Evolutionary conservation across 441 rosid genomes (phyloP).

Genomic region (Gossypium schwendimanii): DNA sequence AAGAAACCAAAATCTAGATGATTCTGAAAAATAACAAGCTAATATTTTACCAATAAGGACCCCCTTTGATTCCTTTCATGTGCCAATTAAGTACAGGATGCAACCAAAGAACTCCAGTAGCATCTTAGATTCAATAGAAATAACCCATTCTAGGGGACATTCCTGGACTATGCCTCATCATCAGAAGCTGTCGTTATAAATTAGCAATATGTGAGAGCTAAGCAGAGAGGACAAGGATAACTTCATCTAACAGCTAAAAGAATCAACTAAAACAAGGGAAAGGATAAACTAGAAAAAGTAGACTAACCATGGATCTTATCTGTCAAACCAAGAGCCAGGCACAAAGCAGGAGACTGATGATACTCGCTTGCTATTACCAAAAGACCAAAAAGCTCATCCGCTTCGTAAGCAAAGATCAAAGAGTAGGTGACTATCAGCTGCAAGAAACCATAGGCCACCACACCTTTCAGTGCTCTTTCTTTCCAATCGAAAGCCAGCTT

Average conservation of each 20-base stretch:
- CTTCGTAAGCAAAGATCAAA: slow-evolving; percentile 9
- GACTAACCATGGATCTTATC: slow-evolving; percentile 14
- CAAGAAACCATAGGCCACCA: slow-evolving; percentile 13
- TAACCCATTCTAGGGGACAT: neutral
- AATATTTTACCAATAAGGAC: neutral
- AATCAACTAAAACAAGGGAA: neutral
- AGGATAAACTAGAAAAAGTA: neutral
- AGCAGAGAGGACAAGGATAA: neutral
- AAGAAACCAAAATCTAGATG: neutral
- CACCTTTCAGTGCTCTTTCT: neutral
- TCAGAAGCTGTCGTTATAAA: too few species aligned
- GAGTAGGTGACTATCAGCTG: slow-evolving; percentile 12
- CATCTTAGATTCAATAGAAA: neutral
- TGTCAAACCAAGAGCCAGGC: slow-evolving; percentile 18
- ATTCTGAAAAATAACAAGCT: neutral
- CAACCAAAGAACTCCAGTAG: neutral
- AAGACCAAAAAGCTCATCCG: slow-evolving; percentile 9
- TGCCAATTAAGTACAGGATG: neutral
- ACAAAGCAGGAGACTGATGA: slow-evolving; percentile 11
- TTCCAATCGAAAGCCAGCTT: slow-evolving; percentile 19
- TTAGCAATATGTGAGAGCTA: neutral
- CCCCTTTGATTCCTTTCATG: neutral
- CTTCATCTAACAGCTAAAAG: neutral
- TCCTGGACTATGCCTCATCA: neutral
- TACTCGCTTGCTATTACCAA: neutral